Evolutionary conservation across 176 grass and related monocot genomes (phyloP).

Genomic region (Oryza nivara): DNA sequence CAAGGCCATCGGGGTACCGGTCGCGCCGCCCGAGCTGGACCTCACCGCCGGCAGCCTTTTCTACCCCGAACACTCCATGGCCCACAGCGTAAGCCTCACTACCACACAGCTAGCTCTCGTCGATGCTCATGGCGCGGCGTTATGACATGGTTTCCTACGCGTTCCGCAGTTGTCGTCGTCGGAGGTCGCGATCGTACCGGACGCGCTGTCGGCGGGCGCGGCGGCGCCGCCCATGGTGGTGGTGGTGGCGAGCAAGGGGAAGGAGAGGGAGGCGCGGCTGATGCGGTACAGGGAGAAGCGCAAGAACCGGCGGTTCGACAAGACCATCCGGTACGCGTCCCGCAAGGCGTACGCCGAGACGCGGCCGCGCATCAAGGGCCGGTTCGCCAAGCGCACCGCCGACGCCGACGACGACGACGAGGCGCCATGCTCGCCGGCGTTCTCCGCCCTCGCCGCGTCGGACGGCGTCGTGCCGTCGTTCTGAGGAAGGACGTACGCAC

Average conservation of each 20-base stretch:
- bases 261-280: slow-evolving; percentile 71
- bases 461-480: slow-evolving; percentile 59
- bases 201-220: slow-evolving; percentile 29
- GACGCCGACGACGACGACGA: slow-evolving; percentile 15
- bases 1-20: slow-evolving; percentile 54
- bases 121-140: too few relatives aligned
- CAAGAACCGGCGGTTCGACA: slow-evolving; percentile 77
- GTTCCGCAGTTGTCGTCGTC: slow-evolving; percentile 48
- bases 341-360: slow-evolving; percentile 89
- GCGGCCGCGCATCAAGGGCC: slow-evolving; percentile 81
- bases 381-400: slow-evolving; percentile 70
- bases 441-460: slow-evolving; percentile 23
- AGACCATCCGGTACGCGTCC: slow-evolving; percentile 90
- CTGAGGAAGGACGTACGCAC: background rate
- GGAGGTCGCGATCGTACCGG: slow-evolving; percentile 53
- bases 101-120: too few relatives aligned
- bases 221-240: background rate
- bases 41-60: slow-evolving; percentile 26
- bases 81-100: slow-evolving; percentile 45
- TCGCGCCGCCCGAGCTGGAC: slow-evolving; percentile 34
- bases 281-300: slow-evolving; percentile 93
- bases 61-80: slow-evolving; percentile 50
- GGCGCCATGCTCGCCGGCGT: slow-evolving; percentile 31
- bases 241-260: slow-evolving; percentile 41
- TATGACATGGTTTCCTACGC: background rate